Evolutionary conservation across 306 rosid species (phyloP).

Genomic region (Cicer arietinum): DNA sequence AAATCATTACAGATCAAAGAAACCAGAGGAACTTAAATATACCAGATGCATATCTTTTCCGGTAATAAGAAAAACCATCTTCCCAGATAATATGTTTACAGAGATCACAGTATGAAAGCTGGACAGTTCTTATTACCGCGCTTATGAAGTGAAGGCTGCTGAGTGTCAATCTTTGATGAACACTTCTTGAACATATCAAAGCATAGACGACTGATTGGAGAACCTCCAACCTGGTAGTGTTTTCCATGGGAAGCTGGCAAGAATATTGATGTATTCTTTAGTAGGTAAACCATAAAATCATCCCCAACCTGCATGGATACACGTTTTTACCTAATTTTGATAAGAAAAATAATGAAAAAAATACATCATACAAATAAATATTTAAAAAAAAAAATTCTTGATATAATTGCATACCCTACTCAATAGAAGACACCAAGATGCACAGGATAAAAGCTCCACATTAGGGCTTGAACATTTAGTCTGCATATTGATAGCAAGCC

Average conservation of each 20-base stretch:
- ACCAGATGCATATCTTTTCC: constrained; percentile 2
- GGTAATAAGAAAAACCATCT: constrained; percentile 1
- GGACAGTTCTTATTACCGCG: constrained; percentile 51
- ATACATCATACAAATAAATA: not conserved
- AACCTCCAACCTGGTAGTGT: constrained; percentile 77
- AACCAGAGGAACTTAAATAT: constrained; percentile 32
- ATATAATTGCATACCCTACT: constrained; percentile 66
- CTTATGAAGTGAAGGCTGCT: constrained; percentile 39
- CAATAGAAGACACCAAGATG: constrained; percentile 72
- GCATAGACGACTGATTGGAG: constrained; percentile 55
- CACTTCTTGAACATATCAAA: constrained; percentile 41
- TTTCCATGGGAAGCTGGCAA: constrained; percentile 56
- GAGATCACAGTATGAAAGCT: constrained; percentile 10
- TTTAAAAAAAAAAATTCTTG: not conserved
- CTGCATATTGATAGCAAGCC: constrained; percentile 51
- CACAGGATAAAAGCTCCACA: constrained; percentile 61
- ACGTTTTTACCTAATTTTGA: constrained; percentile 28
- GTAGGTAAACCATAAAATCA: constrained; percentile 43
- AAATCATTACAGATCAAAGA: not conserved
- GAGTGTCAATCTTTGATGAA: constrained; percentile 41
- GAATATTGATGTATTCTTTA: constrained; percentile 56
- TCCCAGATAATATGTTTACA: constrained; percentile 3
- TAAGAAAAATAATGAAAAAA: constrained; percentile 11
- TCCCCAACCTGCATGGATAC: constrained; percentile 58
- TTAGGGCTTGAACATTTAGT: constrained; percentile 50